A percentile compares a stretch with the other conserved stretches of the same genome.
These are phyloP conservation scores for Neurospora intermedia DNA, from an alignment of 495 filamentous ascomycete species.

Conservation along the genomic window DNA sequence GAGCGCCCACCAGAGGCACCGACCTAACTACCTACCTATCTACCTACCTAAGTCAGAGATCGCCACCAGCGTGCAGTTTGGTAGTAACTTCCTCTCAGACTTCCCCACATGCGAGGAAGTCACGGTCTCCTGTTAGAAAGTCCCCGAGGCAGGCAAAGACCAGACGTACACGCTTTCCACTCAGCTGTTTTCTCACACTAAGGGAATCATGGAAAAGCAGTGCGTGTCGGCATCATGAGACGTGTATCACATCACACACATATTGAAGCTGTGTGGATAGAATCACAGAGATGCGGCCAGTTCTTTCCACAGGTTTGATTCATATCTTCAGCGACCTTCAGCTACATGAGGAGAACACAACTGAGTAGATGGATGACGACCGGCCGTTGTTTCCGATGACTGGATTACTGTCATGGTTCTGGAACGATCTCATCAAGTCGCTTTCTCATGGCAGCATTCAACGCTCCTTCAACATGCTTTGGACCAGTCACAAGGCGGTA, in stretches of 20 bases:
- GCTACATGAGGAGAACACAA: not conserved
- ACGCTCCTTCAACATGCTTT: not conserved
- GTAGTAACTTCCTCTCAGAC: not conserved
- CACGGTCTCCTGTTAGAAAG: not conserved
- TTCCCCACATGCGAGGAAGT: not conserved
- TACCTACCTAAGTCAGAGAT: not conserved
- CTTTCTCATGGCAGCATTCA: not conserved
- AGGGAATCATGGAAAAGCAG: not conserved
- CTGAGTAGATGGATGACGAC: not conserved
- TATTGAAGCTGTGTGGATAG: not conserved
- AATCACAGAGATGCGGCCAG: not conserved
- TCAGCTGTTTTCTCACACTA: not conserved
- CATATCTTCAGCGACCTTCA: not conserved
- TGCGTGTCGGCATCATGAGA: not conserved
- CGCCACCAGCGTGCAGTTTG: not conserved
- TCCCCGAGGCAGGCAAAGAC: not conserved
- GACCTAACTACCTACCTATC: too few relatives aligned
- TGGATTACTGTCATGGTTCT: not conserved
- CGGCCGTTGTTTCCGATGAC: not conserved
- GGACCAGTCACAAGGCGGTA: not conserved
- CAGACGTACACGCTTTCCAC: not conserved
- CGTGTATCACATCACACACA: not conserved
- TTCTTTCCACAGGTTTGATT: not conserved
- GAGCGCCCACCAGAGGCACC: not conserved
- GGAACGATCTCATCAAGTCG: not conserved